Evolutionary conservation across 176 grass and related monocot genomes (phyloP).

Genomic region (Avena insularis): DNA sequence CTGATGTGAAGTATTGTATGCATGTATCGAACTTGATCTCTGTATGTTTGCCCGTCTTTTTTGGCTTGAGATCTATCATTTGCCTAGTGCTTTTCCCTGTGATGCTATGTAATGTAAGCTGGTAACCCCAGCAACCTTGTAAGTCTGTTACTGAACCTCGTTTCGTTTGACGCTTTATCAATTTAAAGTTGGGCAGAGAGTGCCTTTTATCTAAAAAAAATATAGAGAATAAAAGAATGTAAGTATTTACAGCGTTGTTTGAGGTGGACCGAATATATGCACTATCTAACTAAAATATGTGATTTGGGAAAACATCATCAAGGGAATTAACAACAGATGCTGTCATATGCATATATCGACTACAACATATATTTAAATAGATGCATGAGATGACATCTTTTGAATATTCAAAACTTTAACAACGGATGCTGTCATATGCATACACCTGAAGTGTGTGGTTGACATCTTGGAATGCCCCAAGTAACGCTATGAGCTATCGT

Average conservation of each 20-base stretch:
- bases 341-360: neutral
- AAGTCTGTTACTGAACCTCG: too few relatives aligned
- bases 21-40: too few relatives aligned
- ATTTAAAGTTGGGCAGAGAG: too few relatives aligned
- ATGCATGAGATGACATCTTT: neutral
- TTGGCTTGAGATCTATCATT: too few relatives aligned
- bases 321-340: neutral
- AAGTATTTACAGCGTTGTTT: neutral
- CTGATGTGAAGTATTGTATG: too few relatives aligned
- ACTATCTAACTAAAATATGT: neutral
- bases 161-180: too few relatives aligned
- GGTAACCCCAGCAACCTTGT: too few relatives aligned
- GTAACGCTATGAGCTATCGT: too few relatives aligned
- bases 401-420: neutral
- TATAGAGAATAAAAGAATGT: neutral
- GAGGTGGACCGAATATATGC: neutral
- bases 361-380: neutral
- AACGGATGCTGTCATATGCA: too few relatives aligned
- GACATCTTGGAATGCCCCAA: neutral
- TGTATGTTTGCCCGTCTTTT: too few relatives aligned
- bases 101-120: too few relatives aligned
- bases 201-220: neutral
- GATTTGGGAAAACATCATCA: neutral
- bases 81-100: too few relatives aligned
- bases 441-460: neutral